Evolutionary conservation across 306 rosid species (phyloP).

Genomic region (Alnus rubra): DNA sequence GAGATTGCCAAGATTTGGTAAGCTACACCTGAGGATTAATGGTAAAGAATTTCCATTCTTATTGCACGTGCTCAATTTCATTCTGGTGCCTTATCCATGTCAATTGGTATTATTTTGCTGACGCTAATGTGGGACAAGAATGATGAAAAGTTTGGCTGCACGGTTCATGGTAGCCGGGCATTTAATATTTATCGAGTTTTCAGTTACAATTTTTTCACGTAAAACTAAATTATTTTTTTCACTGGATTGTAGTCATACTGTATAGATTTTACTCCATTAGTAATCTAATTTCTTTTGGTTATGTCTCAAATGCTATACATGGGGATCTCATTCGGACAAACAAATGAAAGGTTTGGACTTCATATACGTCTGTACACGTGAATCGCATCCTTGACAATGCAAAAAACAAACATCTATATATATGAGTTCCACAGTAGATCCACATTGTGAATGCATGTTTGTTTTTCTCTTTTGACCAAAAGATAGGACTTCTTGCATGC

Average conservation of each 20-base stretch:
- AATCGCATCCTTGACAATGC: neutral
- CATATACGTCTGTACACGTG: neutral
- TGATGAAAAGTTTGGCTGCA: neutral
- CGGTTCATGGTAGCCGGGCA: neutral
- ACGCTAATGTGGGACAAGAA: neutral
- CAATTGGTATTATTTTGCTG: neutral
- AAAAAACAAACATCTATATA: neutral
- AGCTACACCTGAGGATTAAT: slow-evolving; percentile 38
- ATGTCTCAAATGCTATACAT: neutral
- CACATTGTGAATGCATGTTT: neutral
- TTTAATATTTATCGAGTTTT: neutral
- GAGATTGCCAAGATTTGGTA: slow-evolving; percentile 97
- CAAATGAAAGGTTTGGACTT: neutral
- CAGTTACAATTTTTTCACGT: neutral
- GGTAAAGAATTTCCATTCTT: slow-evolving; percentile 11
- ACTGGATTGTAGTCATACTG: neutral
- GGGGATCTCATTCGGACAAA: neutral
- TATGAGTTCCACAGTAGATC: neutral
- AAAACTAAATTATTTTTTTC: neutral
- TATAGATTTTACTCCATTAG: neutral
- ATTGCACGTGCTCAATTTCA: slow-evolving; percentile 1
- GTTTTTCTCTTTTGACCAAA: neutral
- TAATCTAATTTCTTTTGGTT: neutral
- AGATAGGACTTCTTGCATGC: neutral
- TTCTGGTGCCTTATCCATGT: neutral